These are phyloP conservation scores for Saturnispora silvae DNA, from an alignment of 805 yeast genomes.

Conservation along the genomic window DNA sequence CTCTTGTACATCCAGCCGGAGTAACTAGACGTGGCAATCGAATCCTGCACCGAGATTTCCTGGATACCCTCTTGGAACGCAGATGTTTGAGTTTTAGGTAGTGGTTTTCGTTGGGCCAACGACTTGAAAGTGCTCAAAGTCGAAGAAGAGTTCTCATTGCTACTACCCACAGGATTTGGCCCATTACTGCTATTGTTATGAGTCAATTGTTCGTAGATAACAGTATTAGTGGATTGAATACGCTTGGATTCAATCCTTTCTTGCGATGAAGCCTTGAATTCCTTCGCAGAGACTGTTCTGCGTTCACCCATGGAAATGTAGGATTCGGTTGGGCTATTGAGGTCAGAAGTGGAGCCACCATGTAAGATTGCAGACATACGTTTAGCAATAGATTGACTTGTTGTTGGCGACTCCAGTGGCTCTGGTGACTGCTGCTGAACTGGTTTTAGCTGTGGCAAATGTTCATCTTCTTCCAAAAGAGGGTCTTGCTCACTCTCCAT, in stretches of 20 bases:
- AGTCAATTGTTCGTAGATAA: conserved; percentile 4
- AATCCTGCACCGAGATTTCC: conserved; percentile 60
- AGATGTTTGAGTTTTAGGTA: conserved; percentile 51
- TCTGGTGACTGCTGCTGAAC: no score
- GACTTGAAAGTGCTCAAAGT: conserved; percentile 36
- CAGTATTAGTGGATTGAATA: conserved; percentile 27
- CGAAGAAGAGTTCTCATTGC: conserved; percentile 43
- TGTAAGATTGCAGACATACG: conserved; percentile 8
- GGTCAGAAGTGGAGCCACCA: background rate
- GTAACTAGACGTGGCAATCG: conserved; percentile 62
- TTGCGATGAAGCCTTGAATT: conserved; percentile 13
- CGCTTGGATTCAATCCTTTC: conserved; percentile 26
- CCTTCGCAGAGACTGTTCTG: conserved; percentile 44
- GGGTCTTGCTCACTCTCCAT: no score
- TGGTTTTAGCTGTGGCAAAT: no score
- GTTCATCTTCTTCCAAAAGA: no score
- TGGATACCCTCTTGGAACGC: conserved; percentile 87
- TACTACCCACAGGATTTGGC: background rate
- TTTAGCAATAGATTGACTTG: conserved; percentile 10
- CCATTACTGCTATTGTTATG: conserved; percentile 2
- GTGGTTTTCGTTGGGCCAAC: conserved; percentile 30
- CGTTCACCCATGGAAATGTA: conserved; percentile 23
- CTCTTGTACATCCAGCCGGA: conserved; percentile 97
- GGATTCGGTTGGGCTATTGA: background rate
- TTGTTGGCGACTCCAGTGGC: background rate